Evolutionary conservation across 441 rosid genomes (phyloP).

Genomic region (Macaranga tanarius): DNA sequence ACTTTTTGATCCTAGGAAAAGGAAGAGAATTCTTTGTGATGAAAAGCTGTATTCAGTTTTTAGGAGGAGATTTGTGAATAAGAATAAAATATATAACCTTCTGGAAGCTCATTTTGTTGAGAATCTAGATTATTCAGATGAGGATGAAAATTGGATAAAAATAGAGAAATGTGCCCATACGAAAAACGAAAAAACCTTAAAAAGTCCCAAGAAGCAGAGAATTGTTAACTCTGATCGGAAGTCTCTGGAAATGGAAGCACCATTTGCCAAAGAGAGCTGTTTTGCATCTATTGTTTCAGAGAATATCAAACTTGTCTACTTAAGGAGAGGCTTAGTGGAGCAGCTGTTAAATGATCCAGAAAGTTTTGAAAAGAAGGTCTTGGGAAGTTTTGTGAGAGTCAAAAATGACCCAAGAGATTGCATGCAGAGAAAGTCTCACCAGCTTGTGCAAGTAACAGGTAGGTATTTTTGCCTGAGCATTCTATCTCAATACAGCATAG

Average conservation of each 20-base stretch:
- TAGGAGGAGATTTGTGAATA: slow-evolving; percentile 22
- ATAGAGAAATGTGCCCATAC: slow-evolving; percentile 7
- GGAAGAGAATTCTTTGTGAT: slow-evolving; percentile 30
- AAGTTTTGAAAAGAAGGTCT: slow-evolving; percentile 43
- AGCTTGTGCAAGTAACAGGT: slow-evolving; percentile 62
- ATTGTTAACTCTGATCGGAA: neutral
- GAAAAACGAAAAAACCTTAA: neutral
- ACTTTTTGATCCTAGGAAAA: slow-evolving; percentile 27
- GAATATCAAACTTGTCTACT: slow-evolving; percentile 54
- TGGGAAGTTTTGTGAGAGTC: slow-evolving; percentile 68
- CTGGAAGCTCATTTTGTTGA: slow-evolving; percentile 27
- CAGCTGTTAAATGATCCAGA: slow-evolving; percentile 39
- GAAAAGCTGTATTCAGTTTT: slow-evolving; percentile 27
- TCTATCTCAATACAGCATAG: neutral
- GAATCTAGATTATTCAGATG: slow-evolving; percentile 24
- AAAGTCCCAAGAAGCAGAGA: slow-evolving; percentile 16
- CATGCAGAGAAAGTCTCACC: slow-evolving; percentile 34
- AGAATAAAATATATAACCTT: slow-evolving; percentile 23
- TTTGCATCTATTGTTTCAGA: slow-evolving; percentile 44
- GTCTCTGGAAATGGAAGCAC: slow-evolving; percentile 10
- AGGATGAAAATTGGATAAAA: slow-evolving; percentile 23
- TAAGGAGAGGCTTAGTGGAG: slow-evolving; percentile 51
- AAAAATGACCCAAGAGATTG: slow-evolving; percentile 40
- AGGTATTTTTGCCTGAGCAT: slow-evolving; percentile 2
- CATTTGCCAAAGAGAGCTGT: slow-evolving; percentile 28